Conservation (phyloP, 768 basidiomycete genomes). For the Pleurotus pulmonarius region DNA sequence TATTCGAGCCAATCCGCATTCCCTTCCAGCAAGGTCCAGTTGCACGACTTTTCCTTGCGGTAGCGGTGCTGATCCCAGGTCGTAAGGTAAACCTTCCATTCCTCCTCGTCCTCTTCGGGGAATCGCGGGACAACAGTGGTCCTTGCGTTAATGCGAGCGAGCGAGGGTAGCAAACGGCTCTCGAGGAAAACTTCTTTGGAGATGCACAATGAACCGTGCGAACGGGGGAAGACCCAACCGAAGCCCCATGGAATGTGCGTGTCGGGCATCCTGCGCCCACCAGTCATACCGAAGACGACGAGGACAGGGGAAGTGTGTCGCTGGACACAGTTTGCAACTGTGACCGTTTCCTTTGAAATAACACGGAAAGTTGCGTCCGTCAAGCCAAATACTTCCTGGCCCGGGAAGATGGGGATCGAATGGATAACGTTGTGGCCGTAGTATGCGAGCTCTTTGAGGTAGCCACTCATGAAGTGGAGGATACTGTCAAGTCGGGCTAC, state of each 20-base stretch:
- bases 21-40: slow-evolving; percentile 10
- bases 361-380: background rate
- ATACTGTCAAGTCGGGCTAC: background rate
- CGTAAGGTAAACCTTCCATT: slow-evolving; percentile 12
- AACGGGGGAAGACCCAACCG: slow-evolving; percentile 8
- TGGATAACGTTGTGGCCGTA: slow-evolving; percentile 4
- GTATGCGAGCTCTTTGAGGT: background rate
- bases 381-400: slow-evolving; percentile 2
- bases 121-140: slow-evolving; percentile 13
- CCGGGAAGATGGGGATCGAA: background rate
- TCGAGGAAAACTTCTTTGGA: slow-evolving; percentile 14
- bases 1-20: slow-evolving; percentile 10
- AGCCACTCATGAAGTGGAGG: background rate
- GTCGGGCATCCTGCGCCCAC: slow-evolving; percentile 5
- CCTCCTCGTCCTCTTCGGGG: slow-evolving; percentile 12
- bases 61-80: slow-evolving; percentile 12
- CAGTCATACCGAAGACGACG: background rate
- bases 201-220: slow-evolving; percentile 12
- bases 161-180: slow-evolving; percentile 9
- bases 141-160: slow-evolving; percentile 10
- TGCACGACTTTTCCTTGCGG: slow-evolving; percentile 3
- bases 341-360: slow-evolving; percentile 2
- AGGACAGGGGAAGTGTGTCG: background rate
- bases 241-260: slow-evolving; percentile 7
- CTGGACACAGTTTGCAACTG: background rate